Conservation (phyloP, 169 alveolate genomes). For the Haemoproteus tartakovskyi region DNA sequence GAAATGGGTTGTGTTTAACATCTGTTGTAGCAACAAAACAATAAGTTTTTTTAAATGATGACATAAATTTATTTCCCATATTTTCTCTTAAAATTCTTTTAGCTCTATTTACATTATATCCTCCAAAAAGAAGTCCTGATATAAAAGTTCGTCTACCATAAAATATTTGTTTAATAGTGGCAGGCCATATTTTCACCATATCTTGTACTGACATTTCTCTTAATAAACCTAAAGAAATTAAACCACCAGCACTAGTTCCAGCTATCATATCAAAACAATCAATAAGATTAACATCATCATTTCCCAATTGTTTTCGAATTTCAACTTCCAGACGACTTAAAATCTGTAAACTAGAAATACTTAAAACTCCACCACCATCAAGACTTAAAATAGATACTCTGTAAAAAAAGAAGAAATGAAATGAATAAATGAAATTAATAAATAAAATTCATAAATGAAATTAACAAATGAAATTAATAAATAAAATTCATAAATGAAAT, state of each 20-base stretch:
- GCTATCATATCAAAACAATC: slow-evolving; percentile 79
- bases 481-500: no score
- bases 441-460: no score
- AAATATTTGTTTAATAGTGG: slow-evolving; percentile 65
- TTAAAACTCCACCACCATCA: slow-evolving; percentile 81
- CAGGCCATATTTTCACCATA: slow-evolving; percentile 63
- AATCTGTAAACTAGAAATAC: slow-evolving; percentile 71
- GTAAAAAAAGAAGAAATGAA: neutral
- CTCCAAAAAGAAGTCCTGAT: slow-evolving; percentile 80
- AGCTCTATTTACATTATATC: slow-evolving; percentile 63
- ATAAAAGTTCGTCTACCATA: slow-evolving; percentile 72
- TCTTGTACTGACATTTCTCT: slow-evolving; percentile 73
- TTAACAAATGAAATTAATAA: no score
- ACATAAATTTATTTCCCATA: slow-evolving; percentile 72
- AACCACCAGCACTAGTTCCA: slow-evolving; percentile 82
- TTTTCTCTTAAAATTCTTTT: slow-evolving; percentile 65
- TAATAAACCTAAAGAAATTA: slow-evolving; percentile 73
- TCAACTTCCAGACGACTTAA: slow-evolving; percentile 73
- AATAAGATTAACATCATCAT: slow-evolving; percentile 63
- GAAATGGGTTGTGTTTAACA: slow-evolving; percentile 75
- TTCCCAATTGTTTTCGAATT: slow-evolving; percentile 66
- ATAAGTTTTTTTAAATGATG: slow-evolving; percentile 43
- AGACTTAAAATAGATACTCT: slow-evolving; percentile 76
- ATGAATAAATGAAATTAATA: no score
- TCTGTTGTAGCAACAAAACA: slow-evolving; percentile 80